These are phyloP conservation scores for Candida labiduridarum DNA, from an alignment of 1,139 yeast species.

Conservation along the genomic window DNA sequence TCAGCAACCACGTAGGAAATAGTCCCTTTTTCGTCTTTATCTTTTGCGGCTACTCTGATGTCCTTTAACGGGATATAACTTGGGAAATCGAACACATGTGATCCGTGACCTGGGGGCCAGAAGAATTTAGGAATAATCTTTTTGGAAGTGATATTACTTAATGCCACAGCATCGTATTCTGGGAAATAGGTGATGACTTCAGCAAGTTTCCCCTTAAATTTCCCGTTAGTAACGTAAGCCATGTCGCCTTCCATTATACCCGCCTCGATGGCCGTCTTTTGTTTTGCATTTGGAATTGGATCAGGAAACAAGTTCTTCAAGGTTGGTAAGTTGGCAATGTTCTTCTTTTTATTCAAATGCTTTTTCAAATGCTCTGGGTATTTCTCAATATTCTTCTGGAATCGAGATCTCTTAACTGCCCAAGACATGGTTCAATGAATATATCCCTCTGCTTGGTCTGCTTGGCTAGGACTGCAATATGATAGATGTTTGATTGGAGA, in stretches of 20 bases:
- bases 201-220: conserved; percentile 71
- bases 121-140: conserved; percentile 59
- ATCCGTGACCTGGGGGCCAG: conserved; percentile 75
- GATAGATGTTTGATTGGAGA: neutral
- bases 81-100: conserved; percentile 71
- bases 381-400: conserved; percentile 38
- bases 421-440: conserved; percentile 33
- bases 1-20: conserved; percentile 74
- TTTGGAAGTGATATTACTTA: conserved; percentile 40
- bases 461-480: neutral
- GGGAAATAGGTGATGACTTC: conserved; percentile 40
- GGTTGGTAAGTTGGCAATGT: conserved; percentile 38
- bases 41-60: conserved; percentile 73
- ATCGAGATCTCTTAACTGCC: conserved; percentile 38
- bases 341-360: conserved; percentile 25
- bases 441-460: neutral
- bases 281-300: conserved; percentile 27
- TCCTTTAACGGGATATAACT: conserved; percentile 50
- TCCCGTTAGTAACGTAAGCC: conserved; percentile 63
- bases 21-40: conserved; percentile 63
- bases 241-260: conserved; percentile 47
- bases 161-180: conserved; percentile 34
- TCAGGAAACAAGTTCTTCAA: conserved; percentile 29
- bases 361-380: conserved; percentile 35
- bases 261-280: conserved; percentile 30